phyloP scores from a whole-genome alignment of 2,329 filamentous ascomycete species.

The Verticillium tricorpus region DNA sequence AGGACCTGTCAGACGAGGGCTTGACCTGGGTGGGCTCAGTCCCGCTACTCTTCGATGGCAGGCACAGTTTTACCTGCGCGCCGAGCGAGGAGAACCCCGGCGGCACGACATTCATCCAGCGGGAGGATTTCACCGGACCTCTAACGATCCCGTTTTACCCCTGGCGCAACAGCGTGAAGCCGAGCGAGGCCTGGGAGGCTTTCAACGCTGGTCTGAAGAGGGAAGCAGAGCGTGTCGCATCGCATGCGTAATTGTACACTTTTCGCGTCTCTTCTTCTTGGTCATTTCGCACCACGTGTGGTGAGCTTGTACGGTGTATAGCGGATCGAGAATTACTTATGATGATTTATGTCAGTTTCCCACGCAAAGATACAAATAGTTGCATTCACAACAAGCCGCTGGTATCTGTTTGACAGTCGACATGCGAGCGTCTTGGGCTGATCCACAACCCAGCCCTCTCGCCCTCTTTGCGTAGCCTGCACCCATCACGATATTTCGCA shows the following conservation, averaged over 20 bases:
- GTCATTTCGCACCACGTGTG: no score
- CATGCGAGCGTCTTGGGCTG: no score
- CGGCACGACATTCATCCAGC: constrained; percentile 16
- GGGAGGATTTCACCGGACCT: constrained; percentile 13
- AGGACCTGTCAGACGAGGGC: constrained; percentile 4
- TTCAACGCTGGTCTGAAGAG: constrained; percentile 8
- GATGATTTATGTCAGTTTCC: no score
- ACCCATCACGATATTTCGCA: no score
- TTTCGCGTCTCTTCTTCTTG: background rate
- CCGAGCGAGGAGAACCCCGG: constrained; percentile 15
- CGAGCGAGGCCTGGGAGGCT: constrained; percentile 3
- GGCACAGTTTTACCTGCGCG: constrained; percentile 15
- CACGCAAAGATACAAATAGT: no score
- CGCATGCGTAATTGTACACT: background rate
- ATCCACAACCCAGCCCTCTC: no score
- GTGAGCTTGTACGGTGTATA: no score
- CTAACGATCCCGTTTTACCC: constrained; percentile 7
- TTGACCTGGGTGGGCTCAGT: constrained; percentile 16
- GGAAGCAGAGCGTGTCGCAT: constrained; percentile 3
- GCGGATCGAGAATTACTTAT: no score
- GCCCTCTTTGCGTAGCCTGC: no score
- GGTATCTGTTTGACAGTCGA: no score
- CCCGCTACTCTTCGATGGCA: constrained; percentile 13
- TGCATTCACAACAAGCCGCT: no score
- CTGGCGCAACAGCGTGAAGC: constrained; percentile 1